Percentiles rank a stretch among this genome's conserved stretches.
Conservation (phyloP, 805 yeast genomes). For the Myxozyma udenii region DNA sequence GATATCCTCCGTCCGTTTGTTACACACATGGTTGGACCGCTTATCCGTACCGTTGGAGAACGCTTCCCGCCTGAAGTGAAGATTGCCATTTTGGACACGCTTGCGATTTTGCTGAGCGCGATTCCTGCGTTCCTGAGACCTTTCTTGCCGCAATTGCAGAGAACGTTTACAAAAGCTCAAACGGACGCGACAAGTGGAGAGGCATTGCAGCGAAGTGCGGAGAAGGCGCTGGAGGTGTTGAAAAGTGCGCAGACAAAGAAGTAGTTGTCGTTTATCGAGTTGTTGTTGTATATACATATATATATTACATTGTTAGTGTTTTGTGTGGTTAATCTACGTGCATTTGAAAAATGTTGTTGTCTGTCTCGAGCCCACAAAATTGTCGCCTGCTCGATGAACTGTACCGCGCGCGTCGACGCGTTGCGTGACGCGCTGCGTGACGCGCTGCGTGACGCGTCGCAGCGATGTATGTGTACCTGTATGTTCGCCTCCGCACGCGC, state of each 20-base stretch:
- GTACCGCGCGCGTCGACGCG: too few relatives aligned
- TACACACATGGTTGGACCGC: constrained; percentile 92
- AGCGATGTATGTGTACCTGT: too few relatives aligned
- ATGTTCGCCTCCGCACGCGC: too few relatives aligned
- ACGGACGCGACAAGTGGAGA: constrained; percentile 69
- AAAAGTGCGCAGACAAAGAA: constrained; percentile 13
- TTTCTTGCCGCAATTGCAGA: constrained; percentile 93
- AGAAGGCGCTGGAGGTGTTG: constrained; percentile 80
- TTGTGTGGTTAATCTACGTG: too few relatives aligned
- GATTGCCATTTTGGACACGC: constrained; percentile 85
- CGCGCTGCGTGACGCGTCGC: too few relatives aligned
- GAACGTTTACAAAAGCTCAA: constrained; percentile 91
- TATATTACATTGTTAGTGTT: background rate
- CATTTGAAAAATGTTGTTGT: too few relatives aligned
- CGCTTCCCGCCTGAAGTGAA: constrained; percentile 87
- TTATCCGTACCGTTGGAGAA: constrained; percentile 97
- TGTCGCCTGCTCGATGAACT: too few relatives aligned
- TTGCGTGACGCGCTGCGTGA: too few relatives aligned
- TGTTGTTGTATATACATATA: background rate
- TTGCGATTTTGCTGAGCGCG: constrained; percentile 71
- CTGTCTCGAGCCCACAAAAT: too few relatives aligned
- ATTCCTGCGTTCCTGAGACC: constrained; percentile 91
- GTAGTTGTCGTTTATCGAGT: background rate
- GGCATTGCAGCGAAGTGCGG: constrained; percentile 71
- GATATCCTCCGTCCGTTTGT: constrained; percentile 76